phyloP scores from a whole-genome alignment of 164 flowering plant species.

The Umbellularia californica region DNA sequence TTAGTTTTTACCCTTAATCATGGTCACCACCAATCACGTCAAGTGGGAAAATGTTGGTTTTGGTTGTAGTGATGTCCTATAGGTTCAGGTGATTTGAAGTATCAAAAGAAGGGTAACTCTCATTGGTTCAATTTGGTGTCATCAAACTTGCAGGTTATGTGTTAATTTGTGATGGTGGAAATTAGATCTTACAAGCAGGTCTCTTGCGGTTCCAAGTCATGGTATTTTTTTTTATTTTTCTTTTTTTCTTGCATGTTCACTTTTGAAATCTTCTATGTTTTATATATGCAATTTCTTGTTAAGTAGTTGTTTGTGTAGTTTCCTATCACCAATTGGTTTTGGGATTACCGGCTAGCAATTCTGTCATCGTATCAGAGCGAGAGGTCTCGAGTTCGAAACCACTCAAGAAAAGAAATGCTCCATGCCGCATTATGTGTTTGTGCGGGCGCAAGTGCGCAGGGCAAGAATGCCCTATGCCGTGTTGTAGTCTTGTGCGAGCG shows the following conservation, averaged over 20 bases:
- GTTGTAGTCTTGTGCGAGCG: no score
- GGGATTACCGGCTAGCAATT: no score
- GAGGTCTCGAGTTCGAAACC: no score
- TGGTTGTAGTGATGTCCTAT: neutral
- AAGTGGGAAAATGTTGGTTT: neutral
- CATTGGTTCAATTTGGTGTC: conserved; percentile 6
- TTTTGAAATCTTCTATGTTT: neutral
- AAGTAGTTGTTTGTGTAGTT: neutral
- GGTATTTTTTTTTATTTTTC: neutral
- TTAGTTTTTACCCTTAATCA: neutral
- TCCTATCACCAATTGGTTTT: neutral
- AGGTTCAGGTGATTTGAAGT: neutral
- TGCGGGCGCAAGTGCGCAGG: no score
- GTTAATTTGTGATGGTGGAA: conserved; percentile 1
- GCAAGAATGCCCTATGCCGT: no score
- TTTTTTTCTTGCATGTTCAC: neutral
- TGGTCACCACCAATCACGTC: neutral
- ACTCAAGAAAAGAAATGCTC: no score
- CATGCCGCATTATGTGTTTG: no score
- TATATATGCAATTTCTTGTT: no score
- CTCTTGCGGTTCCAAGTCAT: neutral
- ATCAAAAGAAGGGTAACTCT: conserved; percentile 4
- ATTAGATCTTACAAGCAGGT: conserved; percentile 1
- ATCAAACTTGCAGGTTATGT: conserved; percentile 12
- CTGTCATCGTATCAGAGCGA: no score